Evolutionary conservation across 2,329 filamentous ascomycete genomes (phyloP).

Genomic region (Pseudocercospora vitis): DNA sequence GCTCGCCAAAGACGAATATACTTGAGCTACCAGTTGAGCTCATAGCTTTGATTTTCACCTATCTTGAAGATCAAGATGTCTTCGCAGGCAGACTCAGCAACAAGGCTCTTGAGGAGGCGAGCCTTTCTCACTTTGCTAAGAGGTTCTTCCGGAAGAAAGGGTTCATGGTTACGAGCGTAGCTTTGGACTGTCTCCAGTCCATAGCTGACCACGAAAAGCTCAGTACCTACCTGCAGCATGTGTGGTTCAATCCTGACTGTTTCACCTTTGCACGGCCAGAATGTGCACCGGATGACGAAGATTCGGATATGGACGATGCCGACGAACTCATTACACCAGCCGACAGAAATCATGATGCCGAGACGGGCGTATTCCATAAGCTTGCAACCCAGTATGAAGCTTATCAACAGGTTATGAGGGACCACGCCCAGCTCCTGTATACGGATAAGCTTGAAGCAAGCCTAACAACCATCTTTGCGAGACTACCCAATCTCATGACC

Average conservation of each 20-base stretch:
- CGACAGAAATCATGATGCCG: constrained; percentile 8
- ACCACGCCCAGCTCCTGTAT: constrained; percentile 26
- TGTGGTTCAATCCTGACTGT: constrained; percentile 39
- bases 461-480: constrained; percentile 24
- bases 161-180: constrained; percentile 33
- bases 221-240: constrained; percentile 32
- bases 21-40: constrained; percentile 33
- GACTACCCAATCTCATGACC: constrained; percentile 32
- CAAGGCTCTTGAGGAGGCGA: constrained; percentile 28
- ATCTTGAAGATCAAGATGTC: constrained; percentile 27
- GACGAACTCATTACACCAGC: constrained; percentile 16
- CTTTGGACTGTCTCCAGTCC: constrained; percentile 26
- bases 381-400: constrained; percentile 22
- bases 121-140: constrained; percentile 31
- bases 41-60: constrained; percentile 28
- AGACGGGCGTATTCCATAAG: constrained; percentile 16
- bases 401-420: constrained; percentile 25
- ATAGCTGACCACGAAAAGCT: constrained; percentile 32
- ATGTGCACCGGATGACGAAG: constrained; percentile 25
- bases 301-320: constrained; percentile 21
- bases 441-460: constrained; percentile 17
- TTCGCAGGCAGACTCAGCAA: constrained; percentile 27
- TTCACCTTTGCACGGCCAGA: constrained; percentile 28
- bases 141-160: constrained; percentile 38
- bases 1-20: constrained; percentile 18